Conservation (phyloP, 75 land plant species). For the Sequoia sempervirens region DNA sequence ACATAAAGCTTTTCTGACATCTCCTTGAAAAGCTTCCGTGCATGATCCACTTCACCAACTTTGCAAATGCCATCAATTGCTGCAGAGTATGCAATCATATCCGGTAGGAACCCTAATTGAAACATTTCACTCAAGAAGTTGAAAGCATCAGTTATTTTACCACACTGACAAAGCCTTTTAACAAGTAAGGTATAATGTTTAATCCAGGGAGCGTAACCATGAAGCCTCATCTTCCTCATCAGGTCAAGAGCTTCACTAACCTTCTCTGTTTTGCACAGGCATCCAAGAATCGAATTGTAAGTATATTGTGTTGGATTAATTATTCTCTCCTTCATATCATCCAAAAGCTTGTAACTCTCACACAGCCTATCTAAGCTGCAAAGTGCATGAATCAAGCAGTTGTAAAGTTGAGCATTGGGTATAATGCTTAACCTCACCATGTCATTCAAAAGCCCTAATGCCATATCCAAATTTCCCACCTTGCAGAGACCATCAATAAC, state of each 20-base stretch:
- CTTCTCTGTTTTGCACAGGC: slow-evolving; percentile 38
- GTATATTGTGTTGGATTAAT: slow-evolving; percentile 49
- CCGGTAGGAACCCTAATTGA: slow-evolving; percentile 40
- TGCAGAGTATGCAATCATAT: slow-evolving; percentile 55
- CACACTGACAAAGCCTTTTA: slow-evolving; percentile 24
- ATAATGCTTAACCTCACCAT: slow-evolving; percentile 49
- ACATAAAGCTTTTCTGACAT: slow-evolving; percentile 31
- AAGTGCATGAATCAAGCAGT: slow-evolving; percentile 55
- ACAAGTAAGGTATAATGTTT: slow-evolving; percentile 42
- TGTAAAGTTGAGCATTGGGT: slow-evolving; percentile 41
- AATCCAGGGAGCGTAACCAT: slow-evolving; percentile 52
- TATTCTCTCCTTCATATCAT: slow-evolving; percentile 36
- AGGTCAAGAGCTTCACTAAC: slow-evolving; percentile 29
- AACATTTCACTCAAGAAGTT: slow-evolving; percentile 37
- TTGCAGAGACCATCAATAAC: slow-evolving; percentile 55
- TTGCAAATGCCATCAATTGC: slow-evolving; percentile 49
- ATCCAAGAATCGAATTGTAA: slow-evolving; percentile 44
- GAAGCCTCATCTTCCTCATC: slow-evolving; percentile 40
- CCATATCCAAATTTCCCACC: slow-evolving; percentile 38
- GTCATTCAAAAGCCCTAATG: slow-evolving; percentile 40
- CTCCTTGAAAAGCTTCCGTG: slow-evolving; percentile 34
- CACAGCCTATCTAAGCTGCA: slow-evolving; percentile 46
- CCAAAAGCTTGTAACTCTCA: slow-evolving; percentile 43
- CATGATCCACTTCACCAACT: slow-evolving; percentile 39
- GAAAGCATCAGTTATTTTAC: slow-evolving; percentile 28